Evolutionary conservation across 176 grass and related monocot genomes (phyloP), one percentile per base, ranked within the genome.

Genomic region (Eragrostis curvula): DNA sequence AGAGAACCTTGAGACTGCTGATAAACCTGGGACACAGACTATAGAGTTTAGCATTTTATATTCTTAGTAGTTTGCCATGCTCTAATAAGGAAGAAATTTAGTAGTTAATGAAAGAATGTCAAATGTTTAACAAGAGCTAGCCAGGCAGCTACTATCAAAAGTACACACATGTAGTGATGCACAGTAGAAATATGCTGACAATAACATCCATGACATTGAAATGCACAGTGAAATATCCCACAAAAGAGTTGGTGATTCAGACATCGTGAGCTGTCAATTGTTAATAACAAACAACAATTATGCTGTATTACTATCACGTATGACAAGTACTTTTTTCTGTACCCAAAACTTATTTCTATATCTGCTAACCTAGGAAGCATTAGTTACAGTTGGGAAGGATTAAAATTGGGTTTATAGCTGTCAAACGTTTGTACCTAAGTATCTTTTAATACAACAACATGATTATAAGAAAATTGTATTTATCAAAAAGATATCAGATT

Each of bases 11-110:
- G 90, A 77, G 79, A 90, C 30, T 95, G 88, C 87, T 90, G 81
- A 81, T 82, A 93, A 88, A 91, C 92, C 96, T 98, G 86, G 49
- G 87, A 76, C 40, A 80, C 61, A 64, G 86, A 85, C 72, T 85
- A 81, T 53, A 79, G 46, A 52, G n/a, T 49, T 83, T 47, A 81
- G 66, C 39, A 68, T 28, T 58, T 77, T 10, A 71, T 28, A 25
- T 71, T 16, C 77, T 13, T 27, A 48, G 46, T 74, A 77, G 5
- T 53, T 52, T 70, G 3, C 61, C 55, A 47, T 64, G 56, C 27
- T 78, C 18, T 45, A 80, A 57, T 39, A 72, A 61, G 40, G 28
- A 48, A 69, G 17, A 67, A 10, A 32, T 40, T 28, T 71, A 10
- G 40, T 14, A 42, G 78, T 61, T 42, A 66, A 66, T 32, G 29